Base-by-base conservation (phyloP, 176 grass and related monocot species). In the Stipa capillata region DNA sequence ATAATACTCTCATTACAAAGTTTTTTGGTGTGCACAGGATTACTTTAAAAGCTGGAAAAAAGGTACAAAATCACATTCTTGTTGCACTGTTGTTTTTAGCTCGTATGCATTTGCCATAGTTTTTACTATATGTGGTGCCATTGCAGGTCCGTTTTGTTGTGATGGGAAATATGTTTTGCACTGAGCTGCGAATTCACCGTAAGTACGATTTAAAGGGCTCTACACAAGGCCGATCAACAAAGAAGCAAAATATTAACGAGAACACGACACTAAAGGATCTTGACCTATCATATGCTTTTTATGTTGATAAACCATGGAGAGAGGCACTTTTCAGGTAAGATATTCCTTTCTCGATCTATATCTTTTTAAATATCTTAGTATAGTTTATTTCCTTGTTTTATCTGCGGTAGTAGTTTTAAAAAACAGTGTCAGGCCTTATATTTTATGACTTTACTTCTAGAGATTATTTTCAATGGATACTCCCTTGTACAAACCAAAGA, bases 81-180 rank as follows among this genome's bases (percentile, higher is more conserved):
- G 48, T 69, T 83, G 29, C 47, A 61, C 25, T 55, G 17, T 73
- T 67, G 10, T 60, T 57, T 89, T 40, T 64, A 56, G 24, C 23
- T 54, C 73, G 11, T 31, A 74, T 51, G 52, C 68, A 78, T 75
- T 45, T 77, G 28, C 7, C 42, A 12, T 45, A 53, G 34, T 84
- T 56, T 57, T 36, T 82, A 49, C 45, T 84, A 85, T 50, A 36
- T 50, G 42, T 79, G 81, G 75, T 64, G 29, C 37, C 44, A 54
- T 78, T 84, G 53, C 74, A 98, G 96, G 90, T 98, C 20, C 92
- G 96, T 39, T 98, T 98, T 87, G 92, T 95, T 42, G 92, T 98
- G 41, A 98, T 98, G 96, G 96, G 96, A 53, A 98, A 98, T 80
- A 98, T 98, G 96, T 98, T 98, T 65, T 90, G 96, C 69, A 98